Conservation (phyloP, 2,329 filamentous ascomycete genomes). For the Thielaviopsis cerberus region DNA sequence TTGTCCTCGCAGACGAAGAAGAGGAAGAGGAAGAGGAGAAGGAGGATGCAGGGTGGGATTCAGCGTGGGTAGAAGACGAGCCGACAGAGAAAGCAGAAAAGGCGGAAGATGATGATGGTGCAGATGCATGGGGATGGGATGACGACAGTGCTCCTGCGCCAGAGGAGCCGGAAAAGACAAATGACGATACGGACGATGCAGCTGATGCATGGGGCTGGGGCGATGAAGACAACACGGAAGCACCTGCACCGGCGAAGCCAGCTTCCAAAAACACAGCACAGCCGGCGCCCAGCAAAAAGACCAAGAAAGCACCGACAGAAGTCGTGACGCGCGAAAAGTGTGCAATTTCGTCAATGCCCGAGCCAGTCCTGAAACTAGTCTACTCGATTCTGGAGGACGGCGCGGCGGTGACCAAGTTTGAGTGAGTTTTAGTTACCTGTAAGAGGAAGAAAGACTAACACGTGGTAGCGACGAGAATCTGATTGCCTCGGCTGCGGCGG, state of each 20-base stretch:
- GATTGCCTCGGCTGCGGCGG: constrained; percentile 48
- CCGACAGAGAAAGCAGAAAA: constrained; percentile 15
- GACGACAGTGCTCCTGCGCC: constrained; percentile 36
- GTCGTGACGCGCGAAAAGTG: constrained; percentile 72
- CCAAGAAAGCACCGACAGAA: constrained; percentile 31
- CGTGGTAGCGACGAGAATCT: constrained; percentile 27
- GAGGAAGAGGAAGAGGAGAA: constrained; percentile 24
- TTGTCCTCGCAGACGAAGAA: constrained; percentile 45
- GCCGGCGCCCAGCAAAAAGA: constrained; percentile 12
- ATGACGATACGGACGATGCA: constrained; percentile 27
- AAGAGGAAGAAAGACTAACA: constrained; percentile 4
- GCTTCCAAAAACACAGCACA: constrained; percentile 13
- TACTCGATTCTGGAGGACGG: constrained; percentile 40
- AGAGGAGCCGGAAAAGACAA: constrained; percentile 14
- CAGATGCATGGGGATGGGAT: constrained; percentile 72
- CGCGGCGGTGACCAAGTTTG: constrained; percentile 35
- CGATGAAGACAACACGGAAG: constrained; percentile 37
- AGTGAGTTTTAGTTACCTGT: constrained; percentile 19
- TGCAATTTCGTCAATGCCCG: constrained; percentile 72
- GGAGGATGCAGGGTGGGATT: constrained; percentile 51
- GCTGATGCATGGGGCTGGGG: constrained; percentile 73
- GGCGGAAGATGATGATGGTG: constrained; percentile 22
- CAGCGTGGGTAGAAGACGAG: constrained; percentile 56
- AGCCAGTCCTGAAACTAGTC: constrained; percentile 53
- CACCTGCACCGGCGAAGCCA: constrained; percentile 10